phyloP scores from a whole-genome alignment of 2,329 filamentous ascomycete genomes.

The Trichoderma cornu-damae region DNA sequence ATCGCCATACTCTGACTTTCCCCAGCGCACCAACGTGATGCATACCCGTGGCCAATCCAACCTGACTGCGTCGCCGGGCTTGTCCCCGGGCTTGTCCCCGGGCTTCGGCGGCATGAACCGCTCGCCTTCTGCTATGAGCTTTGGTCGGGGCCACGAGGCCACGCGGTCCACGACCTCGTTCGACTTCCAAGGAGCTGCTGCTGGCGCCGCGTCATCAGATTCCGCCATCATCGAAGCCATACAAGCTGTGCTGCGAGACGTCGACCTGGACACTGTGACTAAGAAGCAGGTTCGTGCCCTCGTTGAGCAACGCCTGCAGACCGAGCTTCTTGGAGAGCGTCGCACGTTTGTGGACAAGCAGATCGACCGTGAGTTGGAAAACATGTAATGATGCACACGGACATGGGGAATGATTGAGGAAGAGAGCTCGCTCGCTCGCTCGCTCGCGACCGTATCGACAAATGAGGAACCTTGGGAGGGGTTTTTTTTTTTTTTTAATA shows the following conservation, averaged over 20 bases:
- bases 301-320: slow-evolving; percentile 89
- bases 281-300: slow-evolving; percentile 94
- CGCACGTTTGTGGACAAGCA: slow-evolving; percentile 84
- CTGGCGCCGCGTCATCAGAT: slow-evolving; percentile 66
- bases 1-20: slow-evolving; percentile 55
- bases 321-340: slow-evolving; percentile 79
- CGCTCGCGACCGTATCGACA: slow-evolving; percentile 3
- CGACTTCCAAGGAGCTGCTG: slow-evolving; percentile 50
- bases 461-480: slow-evolving; percentile 13
- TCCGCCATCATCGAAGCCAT: slow-evolving; percentile 77
- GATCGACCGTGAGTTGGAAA: slow-evolving; percentile 90
- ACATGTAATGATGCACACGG: slow-evolving; percentile 65
- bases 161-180: slow-evolving; percentile 51
- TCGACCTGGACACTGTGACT: slow-evolving; percentile 93
- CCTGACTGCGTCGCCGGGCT: slow-evolving; percentile 38
- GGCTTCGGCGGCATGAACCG: slow-evolving; percentile 30
- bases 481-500: slow-evolving; percentile 11
- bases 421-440: too few species aligned
- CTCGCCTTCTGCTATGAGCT: slow-evolving; percentile 46
- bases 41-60: slow-evolving; percentile 49
- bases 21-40: slow-evolving; percentile 57
- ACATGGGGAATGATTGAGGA: neutral
- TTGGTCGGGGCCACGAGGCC: slow-evolving; percentile 41
- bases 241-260: slow-evolving; percentile 73
- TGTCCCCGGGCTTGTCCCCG: slow-evolving; percentile 3